Conservation (phyloP, 192 early-diverging fungal species). For the Geranomyces variabilis region DNA sequence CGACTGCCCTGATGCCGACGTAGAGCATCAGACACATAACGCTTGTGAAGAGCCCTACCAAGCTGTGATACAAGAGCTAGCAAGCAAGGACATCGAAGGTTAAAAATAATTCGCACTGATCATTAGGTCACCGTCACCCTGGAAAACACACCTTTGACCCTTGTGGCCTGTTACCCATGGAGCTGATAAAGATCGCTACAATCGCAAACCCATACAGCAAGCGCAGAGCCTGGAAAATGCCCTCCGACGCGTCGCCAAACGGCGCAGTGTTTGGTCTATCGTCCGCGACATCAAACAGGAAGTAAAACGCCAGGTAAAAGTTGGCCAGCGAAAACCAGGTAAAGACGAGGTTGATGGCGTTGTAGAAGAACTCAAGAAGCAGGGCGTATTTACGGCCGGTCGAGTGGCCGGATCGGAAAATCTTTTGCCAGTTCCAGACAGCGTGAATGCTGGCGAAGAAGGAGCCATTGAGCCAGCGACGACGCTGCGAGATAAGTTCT, state of each 20-base stretch:
- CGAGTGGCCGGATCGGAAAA: conserved; percentile 50
- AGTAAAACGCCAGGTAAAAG: conserved; percentile 61
- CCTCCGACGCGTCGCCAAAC: conserved; percentile 40
- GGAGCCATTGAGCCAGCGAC: conserved; percentile 81
- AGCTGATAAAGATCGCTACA: conserved; percentile 54
- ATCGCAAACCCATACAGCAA: conserved; percentile 45
- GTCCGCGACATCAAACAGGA: conserved; percentile 39
- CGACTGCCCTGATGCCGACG: conserved; percentile 48
- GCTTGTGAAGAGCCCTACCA: conserved; percentile 76
- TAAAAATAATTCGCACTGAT: too few species aligned
- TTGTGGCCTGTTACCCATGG: conserved; percentile 53
- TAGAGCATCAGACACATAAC: conserved; percentile 69
- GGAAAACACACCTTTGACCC: conserved; percentile 28
- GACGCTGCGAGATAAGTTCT: conserved; percentile 79
- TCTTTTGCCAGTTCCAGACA: conserved; percentile 49
- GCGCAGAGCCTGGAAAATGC: conserved; percentile 27
- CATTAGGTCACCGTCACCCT: not conserved
- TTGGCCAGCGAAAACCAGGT: conserved; percentile 52
- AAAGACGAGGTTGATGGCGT: conserved; percentile 61
- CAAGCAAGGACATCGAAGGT: not conserved
- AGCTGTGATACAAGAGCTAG: conserved; percentile 69
- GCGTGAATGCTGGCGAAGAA: conserved; percentile 79
- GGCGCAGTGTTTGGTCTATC: conserved; percentile 47
- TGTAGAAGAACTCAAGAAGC: conserved; percentile 68
- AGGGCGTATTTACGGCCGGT: conserved; percentile 56